Evolutionary conservation across 441 rosid genomes (phyloP), one percentile per base, ranked within the genome.

Genomic region (Biscutella auriculata): DNA sequence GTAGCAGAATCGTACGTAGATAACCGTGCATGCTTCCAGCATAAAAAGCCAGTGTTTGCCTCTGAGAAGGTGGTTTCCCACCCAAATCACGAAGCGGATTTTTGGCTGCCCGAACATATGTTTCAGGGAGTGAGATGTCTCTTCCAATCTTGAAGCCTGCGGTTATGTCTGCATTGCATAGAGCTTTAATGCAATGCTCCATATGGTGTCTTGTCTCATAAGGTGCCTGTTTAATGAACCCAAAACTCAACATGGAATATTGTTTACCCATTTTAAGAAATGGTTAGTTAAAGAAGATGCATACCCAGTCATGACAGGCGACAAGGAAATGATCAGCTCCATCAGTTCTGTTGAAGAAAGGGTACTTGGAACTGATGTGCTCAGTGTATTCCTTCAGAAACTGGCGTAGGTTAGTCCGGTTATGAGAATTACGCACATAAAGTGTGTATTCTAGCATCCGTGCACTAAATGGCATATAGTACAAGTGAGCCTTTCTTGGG

Each of bases 41-140:
- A 19, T 83, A 90, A 81, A 90, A 90, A 10, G 95, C 95, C 8
- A 90, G 79, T 42, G 79, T 78, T 45, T 35, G 68, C 57, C 95
- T 77, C 63, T 66, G 72, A 39, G 95, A 85, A 10, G 80, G 76
- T 5, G 84, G 95, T 68, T 83, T 85, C 9, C 96, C 96, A 36
- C 97, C 97, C 8, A 90, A 80, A 51, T 87, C 95, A 69, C 90
- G 79, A 27, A 82, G 87, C 34, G 96, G 97, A 50, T 90, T 85
- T 75, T 87, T 87, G 40, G 91, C 87, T 0, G 94, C 73, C 14
- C 97, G 84, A 49, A 90, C 86, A 19, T 83, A 90, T 62, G 97
- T 91, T 77, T 91, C 96, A 1, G 97, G 97, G 28, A 91, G 85
- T 19, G 97, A 91, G 57, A 85, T 79, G 60, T 91, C 97, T 73